Base-by-base conservation (phyloP, 2,329 filamentous ascomycete species). In the Penicillium freii region DNA sequence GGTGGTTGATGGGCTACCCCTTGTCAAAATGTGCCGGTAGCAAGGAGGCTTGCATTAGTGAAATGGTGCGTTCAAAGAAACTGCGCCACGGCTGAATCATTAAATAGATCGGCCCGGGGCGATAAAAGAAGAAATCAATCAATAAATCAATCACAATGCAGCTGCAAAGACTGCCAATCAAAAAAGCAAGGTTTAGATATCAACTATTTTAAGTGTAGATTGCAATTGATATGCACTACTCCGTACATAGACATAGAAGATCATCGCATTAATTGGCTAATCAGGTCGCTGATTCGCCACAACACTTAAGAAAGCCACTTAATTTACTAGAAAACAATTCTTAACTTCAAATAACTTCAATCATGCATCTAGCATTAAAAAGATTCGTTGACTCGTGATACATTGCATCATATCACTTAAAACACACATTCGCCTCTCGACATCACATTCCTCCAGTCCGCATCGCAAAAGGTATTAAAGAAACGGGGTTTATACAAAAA, bases 401-500 rank as follows among this genome's bases (percentile, higher is more conserved):
- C 56, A 57, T 63, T 21, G 29, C 49, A 39, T 38, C 25, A 49
- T 54, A 57, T 54, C 54, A 56, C 42, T 46, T 19, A 53, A 53
- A 52, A 46, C 33, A 56, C 42, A 53, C 13, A 7, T 52, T 47
- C 48, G 48, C 42, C 49, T 19, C 23, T 47, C 27, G 10, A 36
- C 21, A 33, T 34, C 45, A 21, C 10, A 19, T 29, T 50, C 29
- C 45, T 9, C 15, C 9, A n/a, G 17, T 29, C 27, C 19, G 13
- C 53, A 50, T 42, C 23, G 15, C 52, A 31, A 50, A 47, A 39
- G 48, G 43, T 39, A 40, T 48, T 13, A 13, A 43, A 34, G 19
- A 43, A 51, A 40, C 17, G 10, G 10, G 4, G 29, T 11, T 15
- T n/a, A 36, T n/a, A 23, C 5, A 17, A 42, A 23, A 19, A 17